Percentiles rank a stretch among this genome's conserved stretches.
phyloP scores from a whole-genome alignment of 1,139 yeast genomes.

The Waltiozyma sp. region DNA sequence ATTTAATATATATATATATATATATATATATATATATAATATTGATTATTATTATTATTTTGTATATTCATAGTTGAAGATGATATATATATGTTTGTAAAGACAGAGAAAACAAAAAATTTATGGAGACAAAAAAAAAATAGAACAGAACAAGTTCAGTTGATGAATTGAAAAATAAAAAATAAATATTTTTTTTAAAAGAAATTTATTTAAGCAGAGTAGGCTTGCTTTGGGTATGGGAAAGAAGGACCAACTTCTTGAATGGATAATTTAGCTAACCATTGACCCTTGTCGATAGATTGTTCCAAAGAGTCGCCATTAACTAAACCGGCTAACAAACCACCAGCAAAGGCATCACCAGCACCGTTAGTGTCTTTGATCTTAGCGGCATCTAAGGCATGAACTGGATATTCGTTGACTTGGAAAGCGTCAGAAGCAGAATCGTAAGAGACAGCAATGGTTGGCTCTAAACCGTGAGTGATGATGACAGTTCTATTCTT shows the following conservation, averaged over 20 bases:
- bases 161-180: neutral
- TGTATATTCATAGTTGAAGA: neutral
- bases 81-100: neutral
- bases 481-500: slow-evolving; percentile 77
- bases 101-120: neutral
- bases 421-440: slow-evolving; percentile 33
- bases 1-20: no score
- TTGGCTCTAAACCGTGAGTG: slow-evolving; percentile 90
- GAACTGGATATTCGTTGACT: slow-evolving; percentile 53
- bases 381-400: slow-evolving; percentile 51
- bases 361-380: slow-evolving; percentile 96
- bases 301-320: slow-evolving; percentile 53
- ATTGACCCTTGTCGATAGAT: slow-evolving; percentile 81
- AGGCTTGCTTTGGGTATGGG: slow-evolving; percentile 61
- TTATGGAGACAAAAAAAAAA: neutral
- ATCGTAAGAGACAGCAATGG: slow-evolving; percentile 57
- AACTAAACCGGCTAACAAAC: slow-evolving; percentile 84
- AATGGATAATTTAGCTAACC: slow-evolving; percentile 89
- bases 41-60: no score
- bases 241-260: slow-evolving; percentile 92
- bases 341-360: slow-evolving; percentile 98
- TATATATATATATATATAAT: no score
- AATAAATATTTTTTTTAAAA: no score
- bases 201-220: slow-evolving; percentile 19
- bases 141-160: neutral